Conservation (phyloP, 192 early-diverging fungal species). For the Umbelopsis sp. region DNA sequence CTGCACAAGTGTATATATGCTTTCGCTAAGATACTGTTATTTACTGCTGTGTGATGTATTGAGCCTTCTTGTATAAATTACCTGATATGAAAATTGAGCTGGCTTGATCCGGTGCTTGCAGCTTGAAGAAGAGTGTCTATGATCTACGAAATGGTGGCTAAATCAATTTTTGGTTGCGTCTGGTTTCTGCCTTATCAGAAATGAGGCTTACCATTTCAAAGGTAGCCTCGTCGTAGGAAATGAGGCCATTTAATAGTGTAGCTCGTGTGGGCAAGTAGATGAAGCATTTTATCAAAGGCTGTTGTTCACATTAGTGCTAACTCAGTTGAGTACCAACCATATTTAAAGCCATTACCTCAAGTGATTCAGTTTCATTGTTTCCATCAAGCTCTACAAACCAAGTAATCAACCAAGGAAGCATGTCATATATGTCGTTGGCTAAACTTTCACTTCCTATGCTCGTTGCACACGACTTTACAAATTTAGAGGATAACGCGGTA, state of each 20-base stretch:
- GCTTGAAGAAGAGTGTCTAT: slow-evolving; percentile 11
- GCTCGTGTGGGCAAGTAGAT: slow-evolving; percentile 5
- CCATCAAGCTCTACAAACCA: slow-evolving; percentile 13
- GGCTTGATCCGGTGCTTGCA: slow-evolving; percentile 13
- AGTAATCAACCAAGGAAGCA: background rate
- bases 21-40: slow-evolving; percentile 25
- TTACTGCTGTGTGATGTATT: background rate
- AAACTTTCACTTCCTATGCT: background rate
- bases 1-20: slow-evolving; percentile 27
- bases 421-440: background rate
- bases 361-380: background rate
- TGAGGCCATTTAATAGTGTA: background rate
- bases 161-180: background rate
- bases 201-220: background rate
- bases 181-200: background rate
- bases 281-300: slow-evolving; percentile 11
- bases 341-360: background rate
- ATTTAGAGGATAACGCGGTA: background rate
- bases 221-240: background rate
- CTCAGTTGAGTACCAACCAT: background rate
- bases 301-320: background rate
- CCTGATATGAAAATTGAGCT: background rate
- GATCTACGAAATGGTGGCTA: background rate
- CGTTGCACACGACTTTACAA: background rate
- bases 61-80: background rate